Evolutionary conservation across 2,329 filamentous ascomycete species (phyloP).

Genomic region (Blastomyces gilchristii): DNA sequence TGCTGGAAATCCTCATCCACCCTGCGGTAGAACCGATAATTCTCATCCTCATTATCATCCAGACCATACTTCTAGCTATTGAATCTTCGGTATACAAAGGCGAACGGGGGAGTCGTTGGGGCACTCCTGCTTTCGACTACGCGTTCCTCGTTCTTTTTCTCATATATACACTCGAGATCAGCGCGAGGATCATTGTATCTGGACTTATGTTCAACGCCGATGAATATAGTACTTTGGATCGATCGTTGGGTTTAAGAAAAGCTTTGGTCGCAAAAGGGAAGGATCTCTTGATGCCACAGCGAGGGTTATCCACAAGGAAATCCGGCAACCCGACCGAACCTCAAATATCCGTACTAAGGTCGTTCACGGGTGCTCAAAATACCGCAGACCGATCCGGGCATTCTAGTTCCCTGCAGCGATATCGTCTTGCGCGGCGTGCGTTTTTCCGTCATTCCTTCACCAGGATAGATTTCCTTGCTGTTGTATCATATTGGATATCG

Average conservation of each 20-base stretch:
- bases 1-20: slow-evolving; percentile 79
- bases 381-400: slow-evolving; percentile 49
- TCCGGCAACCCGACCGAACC: slow-evolving; percentile 30
- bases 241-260: slow-evolving; percentile 61
- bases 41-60: slow-evolving; percentile 73
- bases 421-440: slow-evolving; percentile 77
- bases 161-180: slow-evolving; percentile 79
- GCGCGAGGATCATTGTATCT: slow-evolving; percentile 79
- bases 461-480: slow-evolving; percentile 83
- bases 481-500: slow-evolving; percentile 90
- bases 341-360: slow-evolving; percentile 55
- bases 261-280: slow-evolving; percentile 67
- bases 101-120: slow-evolving; percentile 53
- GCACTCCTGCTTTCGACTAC: slow-evolving; percentile 58
- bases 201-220: slow-evolving; percentile 82
- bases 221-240: slow-evolving; percentile 85
- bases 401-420: slow-evolving; percentile 65
- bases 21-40: slow-evolving; percentile 80
- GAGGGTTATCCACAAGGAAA: slow-evolving; percentile 53
- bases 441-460: slow-evolving; percentile 95
- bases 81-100: slow-evolving; percentile 63
- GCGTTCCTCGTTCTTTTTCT: slow-evolving; percentile 72
- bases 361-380: slow-evolving; percentile 64
- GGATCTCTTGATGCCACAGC: slow-evolving; percentile 70
- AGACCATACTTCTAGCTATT: slow-evolving; percentile 77